Conservation (phyloP, 371 early-diverging fungal species). For the Lichtheimia corymbifera region DNA sequence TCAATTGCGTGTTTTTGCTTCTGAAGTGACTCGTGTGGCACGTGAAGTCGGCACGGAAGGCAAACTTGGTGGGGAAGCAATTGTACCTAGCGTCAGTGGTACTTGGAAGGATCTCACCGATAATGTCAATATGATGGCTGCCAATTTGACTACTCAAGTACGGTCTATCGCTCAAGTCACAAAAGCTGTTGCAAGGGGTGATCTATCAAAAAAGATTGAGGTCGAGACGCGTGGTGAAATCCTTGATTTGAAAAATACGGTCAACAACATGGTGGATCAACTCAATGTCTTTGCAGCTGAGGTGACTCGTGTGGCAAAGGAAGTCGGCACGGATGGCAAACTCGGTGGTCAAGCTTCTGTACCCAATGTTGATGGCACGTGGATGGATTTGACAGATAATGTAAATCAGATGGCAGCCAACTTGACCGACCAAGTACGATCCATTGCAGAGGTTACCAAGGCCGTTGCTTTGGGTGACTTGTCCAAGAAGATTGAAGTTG, state of each 20-base stretch:
- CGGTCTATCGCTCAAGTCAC: conserved; percentile 60
- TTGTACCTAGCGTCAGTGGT: conserved; percentile 45
- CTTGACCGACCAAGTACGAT: conserved; percentile 57
- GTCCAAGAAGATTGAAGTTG: conserved; percentile 55
- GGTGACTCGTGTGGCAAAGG: conserved; percentile 32
- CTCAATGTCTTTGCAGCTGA: conserved; percentile 16
- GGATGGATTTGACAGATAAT: conserved; percentile 57
- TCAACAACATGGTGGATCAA: conserved; percentile 24
- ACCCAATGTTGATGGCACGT: conserved; percentile 46
- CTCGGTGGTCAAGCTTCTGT: conserved; percentile 64
- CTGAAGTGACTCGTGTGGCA: conserved; percentile 47
- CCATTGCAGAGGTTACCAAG: conserved; percentile 55
- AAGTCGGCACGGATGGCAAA: conserved; percentile 63
- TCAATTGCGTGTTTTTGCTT: conserved; percentile 41
- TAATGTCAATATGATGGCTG: conserved; percentile 55
- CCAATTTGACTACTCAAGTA: conserved; percentile 52
- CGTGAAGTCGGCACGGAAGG: conserved; percentile 56
- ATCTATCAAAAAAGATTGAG: conserved; percentile 62
- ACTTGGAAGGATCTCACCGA: conserved; percentile 57
- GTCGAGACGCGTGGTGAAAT: conserved; percentile 43
- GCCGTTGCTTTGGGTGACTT: conserved; percentile 57
- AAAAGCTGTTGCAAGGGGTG: conserved; percentile 58
- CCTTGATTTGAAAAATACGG: conserved; percentile 20
- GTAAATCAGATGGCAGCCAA: conserved; percentile 64
- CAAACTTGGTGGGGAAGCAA: conserved; percentile 43